Conservation (phyloP, 257 asterid species). For the Paraleonurus japonicus region DNA sequence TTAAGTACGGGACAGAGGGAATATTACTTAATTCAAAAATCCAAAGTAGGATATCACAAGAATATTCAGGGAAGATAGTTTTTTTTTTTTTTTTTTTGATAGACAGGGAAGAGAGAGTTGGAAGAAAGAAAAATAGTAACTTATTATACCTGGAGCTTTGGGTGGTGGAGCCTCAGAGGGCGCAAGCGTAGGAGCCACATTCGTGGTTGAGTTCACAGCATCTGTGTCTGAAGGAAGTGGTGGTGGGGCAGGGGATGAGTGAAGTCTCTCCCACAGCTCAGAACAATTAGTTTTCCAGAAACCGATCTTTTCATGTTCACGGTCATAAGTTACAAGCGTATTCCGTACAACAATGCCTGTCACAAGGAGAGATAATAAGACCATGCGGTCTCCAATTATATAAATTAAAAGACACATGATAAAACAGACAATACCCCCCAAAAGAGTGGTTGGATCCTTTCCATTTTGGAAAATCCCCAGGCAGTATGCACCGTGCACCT, state of each 20-base stretch:
- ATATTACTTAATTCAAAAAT: neutral
- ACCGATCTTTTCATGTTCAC: constrained; percentile 85
- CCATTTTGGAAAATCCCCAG: constrained; percentile 97
- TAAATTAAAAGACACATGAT: constrained; percentile 21
- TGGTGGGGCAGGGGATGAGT: constrained; percentile 51
- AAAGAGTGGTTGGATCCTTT: constrained; percentile 94
- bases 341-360: constrained; percentile 93
- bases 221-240: constrained; percentile 42
- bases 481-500: constrained; percentile 95
- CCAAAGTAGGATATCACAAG: neutral
- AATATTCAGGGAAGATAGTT: constrained; percentile 3
- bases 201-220: constrained; percentile 39
- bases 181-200: constrained; percentile 49
- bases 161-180: constrained; percentile 53
- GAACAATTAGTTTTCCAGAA: constrained; percentile 99
- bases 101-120: constrained; percentile 18
- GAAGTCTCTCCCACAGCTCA: constrained; percentile 88
- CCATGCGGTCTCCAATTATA: neutral
- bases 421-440: constrained; percentile 67
- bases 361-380: constrained; percentile 20
- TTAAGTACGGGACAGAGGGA: too few relatives aligned
- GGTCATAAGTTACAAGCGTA: constrained; percentile 95
- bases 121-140: constrained; percentile 16
- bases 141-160: constrained; percentile 50
- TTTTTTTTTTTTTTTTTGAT: too few relatives aligned